Conservation (phyloP, 2,329 filamentous ascomycete species). For the Incumbomyces lentus region DNA sequence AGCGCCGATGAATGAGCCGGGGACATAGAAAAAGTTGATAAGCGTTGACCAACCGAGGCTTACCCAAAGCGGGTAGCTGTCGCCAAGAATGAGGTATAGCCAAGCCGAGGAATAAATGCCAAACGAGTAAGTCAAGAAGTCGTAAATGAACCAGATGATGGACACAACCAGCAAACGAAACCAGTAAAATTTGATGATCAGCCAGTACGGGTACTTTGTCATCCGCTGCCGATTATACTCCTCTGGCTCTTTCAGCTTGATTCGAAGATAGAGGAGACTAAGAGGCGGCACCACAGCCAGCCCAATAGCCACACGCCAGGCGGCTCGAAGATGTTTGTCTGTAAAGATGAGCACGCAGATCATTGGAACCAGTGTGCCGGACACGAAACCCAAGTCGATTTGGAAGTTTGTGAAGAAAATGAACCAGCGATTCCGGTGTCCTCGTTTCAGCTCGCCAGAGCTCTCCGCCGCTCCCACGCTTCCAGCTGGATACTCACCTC, state of each 20-base stretch:
- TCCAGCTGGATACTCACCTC: slow-evolving; percentile 48
- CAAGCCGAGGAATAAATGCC: slow-evolving; percentile 67
- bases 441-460: slow-evolving; percentile 68
- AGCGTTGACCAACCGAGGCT: slow-evolving; percentile 81
- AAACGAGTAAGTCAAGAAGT: slow-evolving; percentile 79
- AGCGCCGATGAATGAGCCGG: slow-evolving; percentile 67
- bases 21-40: slow-evolving; percentile 81
- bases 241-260: slow-evolving; percentile 67
- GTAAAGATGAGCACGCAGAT: slow-evolving; percentile 50
- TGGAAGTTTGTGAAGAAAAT: slow-evolving; percentile 82
- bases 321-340: slow-evolving; percentile 56
- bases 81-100: slow-evolving; percentile 50
- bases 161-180: slow-evolving; percentile 59
- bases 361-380: slow-evolving; percentile 68
- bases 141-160: slow-evolving; percentile 76
- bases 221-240: slow-evolving; percentile 64
- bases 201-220: slow-evolving; percentile 45
- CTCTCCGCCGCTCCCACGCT: slow-evolving; percentile 76
- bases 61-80: slow-evolving; percentile 56
- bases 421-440: slow-evolving; percentile 82
- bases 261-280: slow-evolving; percentile 57
- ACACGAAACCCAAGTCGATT: slow-evolving; percentile 76
- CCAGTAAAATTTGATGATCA: slow-evolving; percentile 59
- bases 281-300: slow-evolving; percentile 70
- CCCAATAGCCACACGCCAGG: slow-evolving; percentile 74